phyloP scores from a whole-genome alignment of 495 filamentous ascomycete species.

The Penicillium antarcticum region DNA sequence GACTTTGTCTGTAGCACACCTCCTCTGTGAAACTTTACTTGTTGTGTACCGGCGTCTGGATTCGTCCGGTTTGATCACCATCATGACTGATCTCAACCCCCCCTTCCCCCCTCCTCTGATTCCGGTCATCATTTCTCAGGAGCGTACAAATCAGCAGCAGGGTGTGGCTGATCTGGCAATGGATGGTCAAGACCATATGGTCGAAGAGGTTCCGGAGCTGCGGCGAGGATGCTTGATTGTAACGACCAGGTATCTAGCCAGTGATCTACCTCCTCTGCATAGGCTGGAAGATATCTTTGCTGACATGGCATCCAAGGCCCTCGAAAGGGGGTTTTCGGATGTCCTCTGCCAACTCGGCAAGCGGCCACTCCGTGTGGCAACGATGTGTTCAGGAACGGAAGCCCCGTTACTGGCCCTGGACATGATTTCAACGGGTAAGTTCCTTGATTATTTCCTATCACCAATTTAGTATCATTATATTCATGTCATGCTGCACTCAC shows the following conservation, averaged over 20 bases:
- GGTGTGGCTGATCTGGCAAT: slow-evolving; percentile 6
- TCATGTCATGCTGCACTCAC: background rate
- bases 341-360: slow-evolving; percentile 36
- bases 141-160: background rate
- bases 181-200: background rate
- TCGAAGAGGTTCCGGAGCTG: slow-evolving; percentile 14
- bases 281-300: slow-evolving; percentile 48
- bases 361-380: slow-evolving; percentile 59
- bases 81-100: background rate
- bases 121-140: background rate
- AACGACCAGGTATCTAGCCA: slow-evolving; percentile 18
- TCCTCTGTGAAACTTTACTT: too few species aligned
- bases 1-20: background rate
- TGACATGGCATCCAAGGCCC: slow-evolving; percentile 40
- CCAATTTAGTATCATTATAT: background rate
- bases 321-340: slow-evolving; percentile 29
- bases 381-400: slow-evolving; percentile 83
- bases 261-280: slow-evolving; percentile 42
- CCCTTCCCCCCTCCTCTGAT: background rate
- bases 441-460: background rate
- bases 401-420: slow-evolving; percentile 68
- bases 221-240: background rate
- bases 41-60: too few species aligned
- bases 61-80: background rate
- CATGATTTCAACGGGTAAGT: slow-evolving; percentile 45